Conservation (phyloP, 2,329 filamentous ascomycete genomes). For the Macrophomina tecta region DNA sequence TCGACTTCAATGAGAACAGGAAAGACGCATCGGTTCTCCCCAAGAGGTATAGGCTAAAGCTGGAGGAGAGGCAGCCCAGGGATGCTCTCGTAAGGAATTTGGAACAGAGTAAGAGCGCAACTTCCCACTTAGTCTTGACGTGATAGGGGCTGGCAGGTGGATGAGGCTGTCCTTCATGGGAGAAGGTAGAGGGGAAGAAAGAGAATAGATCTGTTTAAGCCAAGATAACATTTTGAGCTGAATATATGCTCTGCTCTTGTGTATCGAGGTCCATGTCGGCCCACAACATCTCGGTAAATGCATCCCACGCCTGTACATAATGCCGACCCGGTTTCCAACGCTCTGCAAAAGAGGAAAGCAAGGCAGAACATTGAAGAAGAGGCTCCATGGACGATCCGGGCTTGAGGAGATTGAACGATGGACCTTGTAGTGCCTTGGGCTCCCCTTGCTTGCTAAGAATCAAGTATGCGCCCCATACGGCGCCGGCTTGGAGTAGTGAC, state of each 20-base stretch:
- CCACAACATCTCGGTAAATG: slow-evolving; percentile 18
- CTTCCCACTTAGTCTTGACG: slow-evolving; percentile 15
- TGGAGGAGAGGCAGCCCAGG: slow-evolving; percentile 23
- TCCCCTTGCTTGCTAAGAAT: slow-evolving; percentile 26
- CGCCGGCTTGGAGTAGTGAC: slow-evolving; percentile 26
- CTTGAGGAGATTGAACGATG: neutral
- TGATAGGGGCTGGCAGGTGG: neutral
- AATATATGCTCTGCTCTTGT: neutral
- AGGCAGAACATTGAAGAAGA: slow-evolving; percentile 15
- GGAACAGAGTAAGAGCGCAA: slow-evolving; percentile 16
- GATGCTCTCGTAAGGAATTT: slow-evolving; percentile 18
- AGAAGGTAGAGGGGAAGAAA: too few relatives aligned
- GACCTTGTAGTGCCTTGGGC: neutral
- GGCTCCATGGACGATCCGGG: slow-evolving; percentile 8
- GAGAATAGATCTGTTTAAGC: too few relatives aligned
- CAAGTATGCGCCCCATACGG: slow-evolving; percentile 27
- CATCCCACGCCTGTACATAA: slow-evolving; percentile 19
- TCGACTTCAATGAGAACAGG: slow-evolving; percentile 26
- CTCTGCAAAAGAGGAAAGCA: slow-evolving; percentile 23
- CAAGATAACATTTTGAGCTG: neutral
- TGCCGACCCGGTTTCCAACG: slow-evolving; percentile 10
- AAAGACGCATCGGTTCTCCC: slow-evolving; percentile 22
- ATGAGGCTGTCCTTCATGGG: too few relatives aligned
- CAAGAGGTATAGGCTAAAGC: slow-evolving; percentile 16
- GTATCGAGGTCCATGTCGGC: slow-evolving; percentile 5